These are phyloP conservation scores for Clonostachys rhizophaga DNA, from an alignment of 2,329 filamentous ascomycete species.

Conservation along the genomic window DNA sequence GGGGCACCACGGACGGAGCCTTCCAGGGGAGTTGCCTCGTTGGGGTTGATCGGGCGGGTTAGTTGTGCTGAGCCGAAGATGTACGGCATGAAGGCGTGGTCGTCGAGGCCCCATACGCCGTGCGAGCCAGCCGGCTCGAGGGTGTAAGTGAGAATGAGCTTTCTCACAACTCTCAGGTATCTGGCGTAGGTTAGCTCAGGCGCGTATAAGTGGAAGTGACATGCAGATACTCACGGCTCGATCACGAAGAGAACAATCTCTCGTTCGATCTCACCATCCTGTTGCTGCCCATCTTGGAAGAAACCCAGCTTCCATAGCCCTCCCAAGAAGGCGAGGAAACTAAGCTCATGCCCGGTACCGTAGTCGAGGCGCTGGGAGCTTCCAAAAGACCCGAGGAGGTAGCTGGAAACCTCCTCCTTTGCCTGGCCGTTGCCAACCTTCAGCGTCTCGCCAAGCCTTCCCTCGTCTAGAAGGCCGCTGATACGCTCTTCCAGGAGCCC, in stretches of 20 bases:
- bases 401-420: slow-evolving; percentile 66
- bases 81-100: slow-evolving; percentile 91
- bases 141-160: slow-evolving; percentile 83
- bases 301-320: slow-evolving; percentile 86
- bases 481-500: slow-evolving; percentile 59
- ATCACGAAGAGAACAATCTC: slow-evolving; percentile 78
- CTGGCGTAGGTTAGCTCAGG: slow-evolving; percentile 31
- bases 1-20: slow-evolving; percentile 72
- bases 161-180: slow-evolving; percentile 76
- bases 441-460: slow-evolving; percentile 19
- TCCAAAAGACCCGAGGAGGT: slow-evolving; percentile 82
- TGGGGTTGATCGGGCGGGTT: slow-evolving; percentile 62
- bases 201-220: neutral
- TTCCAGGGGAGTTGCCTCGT: slow-evolving; percentile 64
- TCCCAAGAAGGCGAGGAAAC: slow-evolving; percentile 87
- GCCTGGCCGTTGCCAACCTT: slow-evolving; percentile 33
- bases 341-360: slow-evolving; percentile 92
- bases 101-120: slow-evolving; percentile 97
- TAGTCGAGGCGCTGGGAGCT: slow-evolving; percentile 89
- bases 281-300: slow-evolving; percentile 54
- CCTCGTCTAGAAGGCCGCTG: slow-evolving; percentile 23
- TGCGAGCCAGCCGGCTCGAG: slow-evolving; percentile 94
- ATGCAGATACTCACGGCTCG: slow-evolving; percentile 61
- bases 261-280: slow-evolving; percentile 61
- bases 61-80: slow-evolving; percentile 93